Base-by-base conservation (phyloP, 345 rosid species). In the Murraya koenigii region DNA sequence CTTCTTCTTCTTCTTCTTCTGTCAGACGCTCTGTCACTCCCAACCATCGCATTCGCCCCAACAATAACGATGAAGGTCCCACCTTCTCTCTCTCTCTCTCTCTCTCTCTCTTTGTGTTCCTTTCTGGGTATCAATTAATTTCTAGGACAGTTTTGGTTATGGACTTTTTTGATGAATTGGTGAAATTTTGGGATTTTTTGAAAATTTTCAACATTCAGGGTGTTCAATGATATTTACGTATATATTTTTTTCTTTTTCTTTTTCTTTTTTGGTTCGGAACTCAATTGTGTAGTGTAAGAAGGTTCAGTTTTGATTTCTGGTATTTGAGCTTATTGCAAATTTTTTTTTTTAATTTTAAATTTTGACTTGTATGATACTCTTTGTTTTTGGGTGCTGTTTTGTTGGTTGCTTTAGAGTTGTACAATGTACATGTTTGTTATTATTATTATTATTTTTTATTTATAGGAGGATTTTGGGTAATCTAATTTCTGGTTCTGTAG, bases 21-120 rank as follows among this genome's bases (percentile, higher is more conserved):
- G n/a, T 84, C 20, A 82, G 95, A 66, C 98, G 97, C 78, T 87
- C 97, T 78, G 87, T 84, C 83, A 86, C 94, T 80, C 88, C 94
- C 70, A 85, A 80, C 77, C 87, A 87, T 70, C 90, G 96, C 55
- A 75, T 94, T 15, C 84, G 68, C 19, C 86, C 92, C 7, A 47
- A 39, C 65, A 85, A 67, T 67, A 79, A 83, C 78, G 17, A 44
- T 13, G 49, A 44, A 44, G 49, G 49, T 44, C 17, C 1, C 49
- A 13, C 17, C 17, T 13, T 44, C 17, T 44, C 49, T 44, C 49
- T 41, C 47, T 41, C 44, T 39, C 13, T 39, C 47, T 41, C 13
- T n/a, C n/a, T n/a, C n/a, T n/a, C n/a, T n/a, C n/a, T 41, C 47
- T 0, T 2, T 41, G 3, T 41, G 15, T 44, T 11, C 3, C 22